Base-by-base conservation (phyloP, 1,284 basidiomycete species). In the Malassezia sp. region DNA sequence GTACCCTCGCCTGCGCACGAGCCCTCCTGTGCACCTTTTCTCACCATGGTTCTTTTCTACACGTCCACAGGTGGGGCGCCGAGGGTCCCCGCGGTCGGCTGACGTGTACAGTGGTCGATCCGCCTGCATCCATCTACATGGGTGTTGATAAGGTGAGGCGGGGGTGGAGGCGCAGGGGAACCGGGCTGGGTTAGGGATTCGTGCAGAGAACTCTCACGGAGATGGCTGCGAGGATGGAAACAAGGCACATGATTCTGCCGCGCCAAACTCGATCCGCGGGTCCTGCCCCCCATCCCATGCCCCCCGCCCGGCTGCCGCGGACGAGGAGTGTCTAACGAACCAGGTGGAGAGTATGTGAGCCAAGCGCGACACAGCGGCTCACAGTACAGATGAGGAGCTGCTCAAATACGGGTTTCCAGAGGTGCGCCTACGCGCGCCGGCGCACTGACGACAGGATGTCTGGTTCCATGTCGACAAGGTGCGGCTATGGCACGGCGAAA, bases 121-220 rank as follows among this genome's bases (percentile, higher is more conserved):
- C 86, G 1, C 76, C 84, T 1, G 82, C 78, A 3, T 79, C 75
- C 17, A 77, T 93, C 50, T 93, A 91, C 73, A 91, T 93, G 85
- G 91, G 91, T 29, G 81, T 80, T 65, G 91, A 97, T 77, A 96
- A 97, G 74, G 31, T n/a, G n/a, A n/a, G n/a, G n/a, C n/a, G n/a
- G n/a, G n/a, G n/a, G n/a, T n/a, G n/a, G n/a, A n/a, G n/a, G n/a
- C n/a, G n/a, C n/a, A n/a, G n/a, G n/a, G n/a, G n/a, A n/a, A n/a
- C n/a, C n/a, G n/a, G n/a, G n/a, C n/a, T n/a, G n/a, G n/a, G n/a
- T n/a, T n/a, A n/a, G n/a, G n/a, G n/a, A n/a, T n/a, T n/a, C n/a
- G n/a, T n/a, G n/a, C n/a, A n/a, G n/a, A n/a, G n/a, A n/a, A n/a
- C n/a, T n/a, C n/a, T n/a, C n/a, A n/a, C n/a, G n/a, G n/a, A n/a